These are phyloP conservation scores for Phytopythium boreale DNA, from an alignment of 352 stramenopile genomes.

Conservation along the genomic window DNA sequence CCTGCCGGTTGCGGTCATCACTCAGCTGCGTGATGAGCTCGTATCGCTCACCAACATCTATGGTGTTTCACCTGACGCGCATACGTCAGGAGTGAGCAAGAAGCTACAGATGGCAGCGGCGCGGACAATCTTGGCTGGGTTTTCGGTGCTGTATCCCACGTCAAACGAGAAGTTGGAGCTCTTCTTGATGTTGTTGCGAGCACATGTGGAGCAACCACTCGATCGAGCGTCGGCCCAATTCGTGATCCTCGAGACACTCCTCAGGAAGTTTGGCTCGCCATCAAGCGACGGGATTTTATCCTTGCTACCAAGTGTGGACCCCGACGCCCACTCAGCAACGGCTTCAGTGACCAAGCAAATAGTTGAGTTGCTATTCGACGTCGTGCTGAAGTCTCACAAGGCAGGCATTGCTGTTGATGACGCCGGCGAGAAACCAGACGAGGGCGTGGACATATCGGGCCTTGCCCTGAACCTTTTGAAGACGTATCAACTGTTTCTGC, in stretches of 20 bases:
- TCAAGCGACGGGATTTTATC: slow-evolving; percentile 65
- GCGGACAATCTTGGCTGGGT: slow-evolving; percentile 56
- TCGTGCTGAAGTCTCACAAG: slow-evolving; percentile 27
- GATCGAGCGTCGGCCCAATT: slow-evolving; percentile 32
- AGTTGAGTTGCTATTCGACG: slow-evolving; percentile 31
- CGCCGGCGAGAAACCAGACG: background rate
- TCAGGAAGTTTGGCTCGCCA: slow-evolving; percentile 51
- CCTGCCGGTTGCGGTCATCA: slow-evolving; percentile 30
- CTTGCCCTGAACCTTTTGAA: slow-evolving; percentile 56
- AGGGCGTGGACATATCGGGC: slow-evolving; percentile 18
- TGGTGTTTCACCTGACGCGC: background rate
- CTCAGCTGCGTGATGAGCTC: slow-evolving; percentile 37
- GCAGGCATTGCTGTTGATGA: background rate
- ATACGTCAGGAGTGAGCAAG: background rate
- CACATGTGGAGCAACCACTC: slow-evolving; percentile 33
- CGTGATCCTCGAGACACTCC: slow-evolving; percentile 53
- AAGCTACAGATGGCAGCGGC: slow-evolving; percentile 57
- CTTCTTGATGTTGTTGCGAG: slow-evolving; percentile 56
- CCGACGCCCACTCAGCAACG: slow-evolving; percentile 6
- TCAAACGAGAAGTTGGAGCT: slow-evolving; percentile 62
- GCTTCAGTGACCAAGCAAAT: slow-evolving; percentile 31
- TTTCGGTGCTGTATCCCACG: slow-evolving; percentile 62
- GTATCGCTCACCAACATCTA: slow-evolving; percentile 44
- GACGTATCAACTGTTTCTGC: slow-evolving; percentile 72
- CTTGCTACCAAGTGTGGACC: slow-evolving; percentile 45